Conservation (phyloP, 2,329 filamentous ascomycete species). For the Parascedosporium putredinis region DNA sequence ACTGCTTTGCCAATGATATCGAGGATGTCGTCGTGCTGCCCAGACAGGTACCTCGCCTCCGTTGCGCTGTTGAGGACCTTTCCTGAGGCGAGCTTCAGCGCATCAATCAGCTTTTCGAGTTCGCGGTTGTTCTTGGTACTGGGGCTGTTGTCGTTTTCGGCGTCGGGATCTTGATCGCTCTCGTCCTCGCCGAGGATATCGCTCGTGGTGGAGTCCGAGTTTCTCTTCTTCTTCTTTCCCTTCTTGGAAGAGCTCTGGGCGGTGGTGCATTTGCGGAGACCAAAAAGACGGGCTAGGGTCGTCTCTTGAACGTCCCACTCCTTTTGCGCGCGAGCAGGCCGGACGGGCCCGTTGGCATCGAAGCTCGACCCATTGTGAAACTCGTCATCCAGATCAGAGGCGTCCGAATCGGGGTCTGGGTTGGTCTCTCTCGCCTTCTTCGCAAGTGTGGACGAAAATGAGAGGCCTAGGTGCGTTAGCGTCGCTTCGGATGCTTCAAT, state of each 20-base stretch:
- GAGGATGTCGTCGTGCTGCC: conserved; percentile 26
- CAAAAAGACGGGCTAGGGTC: conserved; percentile 41
- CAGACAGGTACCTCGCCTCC: not conserved
- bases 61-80: not conserved
- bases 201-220: not conserved
- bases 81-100: not conserved
- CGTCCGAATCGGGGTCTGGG: conserved; percentile 31
- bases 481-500: conserved; percentile 44
- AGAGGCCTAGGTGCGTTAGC: conserved; percentile 44
- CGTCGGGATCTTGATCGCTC: not conserved
- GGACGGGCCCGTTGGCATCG: conserved; percentile 25
- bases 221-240: too few relatives aligned
- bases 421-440: conserved; percentile 25
- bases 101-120: not conserved
- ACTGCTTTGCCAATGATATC: conserved; percentile 41
- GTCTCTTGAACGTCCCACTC: conserved; percentile 45
- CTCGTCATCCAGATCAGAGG: conserved; percentile 45
- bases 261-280: conserved; percentile 24
- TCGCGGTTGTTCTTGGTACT: not conserved
- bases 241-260: not conserved
- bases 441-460: conserved; percentile 45
- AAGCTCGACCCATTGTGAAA: conserved; percentile 29
- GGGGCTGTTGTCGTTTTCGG: not conserved
- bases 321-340: conserved; percentile 31
- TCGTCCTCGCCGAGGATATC: not conserved